phyloP scores from a whole-genome alignment of 306 rosid species.

The Rubus idaeus region DNA sequence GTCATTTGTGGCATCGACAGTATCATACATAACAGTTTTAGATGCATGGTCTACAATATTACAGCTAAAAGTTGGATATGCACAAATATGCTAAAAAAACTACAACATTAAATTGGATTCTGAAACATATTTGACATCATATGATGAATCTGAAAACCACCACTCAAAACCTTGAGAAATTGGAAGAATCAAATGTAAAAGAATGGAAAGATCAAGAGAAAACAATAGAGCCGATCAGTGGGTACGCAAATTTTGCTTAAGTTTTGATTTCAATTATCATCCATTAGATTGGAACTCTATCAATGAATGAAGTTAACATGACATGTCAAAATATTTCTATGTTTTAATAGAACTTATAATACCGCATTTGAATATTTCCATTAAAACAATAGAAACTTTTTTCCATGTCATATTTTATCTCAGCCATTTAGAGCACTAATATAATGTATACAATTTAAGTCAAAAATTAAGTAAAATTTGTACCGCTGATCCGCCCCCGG shows the following conservation, averaged over 20 bases:
- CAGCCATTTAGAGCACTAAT: background rate
- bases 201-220: background rate
- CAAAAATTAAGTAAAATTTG: background rate
- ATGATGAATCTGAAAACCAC: slow-evolving; percentile 1
- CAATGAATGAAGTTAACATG: too few relatives aligned
- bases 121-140: background rate
- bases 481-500: background rate
- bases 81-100: background rate
- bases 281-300: too few relatives aligned
- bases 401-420: background rate
- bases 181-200: background rate
- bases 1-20: slow-evolving; percentile 3
- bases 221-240: background rate
- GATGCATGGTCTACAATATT: background rate
- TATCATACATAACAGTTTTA: slow-evolving; percentile 2
- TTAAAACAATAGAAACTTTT: background rate
- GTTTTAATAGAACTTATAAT: too few relatives aligned
- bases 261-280: background rate
- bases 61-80: background rate
- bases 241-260: background rate
- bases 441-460: background rate
- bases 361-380: background rate
- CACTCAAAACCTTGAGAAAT: background rate
- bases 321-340: too few relatives aligned
- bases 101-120: background rate